phyloP scores from a whole-genome alignment of 1,284 basidiomycete species.

The Apiotrichum veenhuisii region DNA sequence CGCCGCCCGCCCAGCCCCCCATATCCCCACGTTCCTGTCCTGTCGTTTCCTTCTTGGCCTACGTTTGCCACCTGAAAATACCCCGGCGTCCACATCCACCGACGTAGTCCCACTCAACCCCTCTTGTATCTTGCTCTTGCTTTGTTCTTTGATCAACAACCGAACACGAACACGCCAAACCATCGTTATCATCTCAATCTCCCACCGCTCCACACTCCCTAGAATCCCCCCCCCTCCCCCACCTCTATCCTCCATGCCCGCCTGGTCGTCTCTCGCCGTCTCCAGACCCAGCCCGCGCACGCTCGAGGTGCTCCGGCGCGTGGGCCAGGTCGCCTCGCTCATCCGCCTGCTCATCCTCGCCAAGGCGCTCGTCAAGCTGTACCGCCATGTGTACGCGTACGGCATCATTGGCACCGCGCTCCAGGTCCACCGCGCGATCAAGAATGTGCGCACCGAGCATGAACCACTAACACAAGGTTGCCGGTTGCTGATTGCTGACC shows the following conservation, averaged over 20 bases:
- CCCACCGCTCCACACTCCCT: background rate
- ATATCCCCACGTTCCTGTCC: too few relatives aligned
- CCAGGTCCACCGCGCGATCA: constrained; percentile 27
- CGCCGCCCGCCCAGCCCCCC: too few relatives aligned
- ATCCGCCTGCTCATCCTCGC: constrained; percentile 14
- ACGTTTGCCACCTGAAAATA: too few relatives aligned
- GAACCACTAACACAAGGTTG: too few relatives aligned
- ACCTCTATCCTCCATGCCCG: constrained; percentile 10
- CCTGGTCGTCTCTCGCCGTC: constrained; percentile 15
- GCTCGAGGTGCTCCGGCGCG: constrained; percentile 8
- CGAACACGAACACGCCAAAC: too few relatives aligned
- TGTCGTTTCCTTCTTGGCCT: too few relatives aligned
- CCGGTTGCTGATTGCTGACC: background rate
- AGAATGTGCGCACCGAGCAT: constrained; percentile 34
- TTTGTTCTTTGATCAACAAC: too few relatives aligned
- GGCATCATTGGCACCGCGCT: constrained; percentile 53
- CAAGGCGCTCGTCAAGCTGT: constrained; percentile 26
- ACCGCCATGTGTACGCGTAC: constrained; percentile 69
- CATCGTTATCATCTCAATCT: too few relatives aligned
- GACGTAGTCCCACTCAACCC: too few relatives aligned
- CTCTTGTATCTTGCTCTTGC: too few relatives aligned
- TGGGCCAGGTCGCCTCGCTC: constrained; percentile 10
- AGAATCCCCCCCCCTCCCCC: background rate
- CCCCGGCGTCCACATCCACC: too few relatives aligned
- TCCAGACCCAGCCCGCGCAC: constrained; percentile 13